Conservation (phyloP, 345 rosid genomes). For the Triadica sebifera region DNA sequence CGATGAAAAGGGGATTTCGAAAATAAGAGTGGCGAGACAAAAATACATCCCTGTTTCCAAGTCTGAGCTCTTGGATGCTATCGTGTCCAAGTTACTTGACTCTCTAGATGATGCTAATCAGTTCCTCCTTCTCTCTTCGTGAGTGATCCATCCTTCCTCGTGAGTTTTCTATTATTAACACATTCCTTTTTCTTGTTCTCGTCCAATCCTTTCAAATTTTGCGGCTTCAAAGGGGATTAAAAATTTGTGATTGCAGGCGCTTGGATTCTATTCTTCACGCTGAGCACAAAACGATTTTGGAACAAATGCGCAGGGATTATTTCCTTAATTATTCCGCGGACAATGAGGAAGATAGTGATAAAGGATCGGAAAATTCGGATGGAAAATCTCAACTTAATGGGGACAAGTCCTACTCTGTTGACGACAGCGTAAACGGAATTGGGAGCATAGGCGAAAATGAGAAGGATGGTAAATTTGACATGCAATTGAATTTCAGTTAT, state of each 20-base stretch:
- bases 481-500: conserved; percentile 38
- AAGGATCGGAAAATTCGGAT: conserved; percentile 16
- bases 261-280: conserved; percentile 89
- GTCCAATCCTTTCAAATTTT: background rate
- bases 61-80: conserved; percentile 65
- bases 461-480: conserved; percentile 19
- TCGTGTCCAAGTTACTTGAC: conserved; percentile 46
- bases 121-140: conserved; percentile 72
- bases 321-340: conserved; percentile 40
- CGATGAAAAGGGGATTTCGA: conserved; percentile 51
- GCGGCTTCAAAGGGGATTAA: background rate
- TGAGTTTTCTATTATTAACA: conserved; percentile 28
- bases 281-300: conserved; percentile 73
- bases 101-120: conserved; percentile 47
- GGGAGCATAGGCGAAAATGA: conserved; percentile 24
- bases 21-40: conserved; percentile 71
- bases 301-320: conserved; percentile 75
- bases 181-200: background rate
- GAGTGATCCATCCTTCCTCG: conserved; percentile 44
- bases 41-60: conserved; percentile 69
- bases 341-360: conserved; percentile 19
- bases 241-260: conserved; percentile 42
- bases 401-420: conserved; percentile 18
- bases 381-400: conserved; percentile 25
- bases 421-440: conserved; percentile 23